phyloP scores from a whole-genome alignment of 345 rosid genomes.

The Eucalyptus erythrocorys region DNA sequence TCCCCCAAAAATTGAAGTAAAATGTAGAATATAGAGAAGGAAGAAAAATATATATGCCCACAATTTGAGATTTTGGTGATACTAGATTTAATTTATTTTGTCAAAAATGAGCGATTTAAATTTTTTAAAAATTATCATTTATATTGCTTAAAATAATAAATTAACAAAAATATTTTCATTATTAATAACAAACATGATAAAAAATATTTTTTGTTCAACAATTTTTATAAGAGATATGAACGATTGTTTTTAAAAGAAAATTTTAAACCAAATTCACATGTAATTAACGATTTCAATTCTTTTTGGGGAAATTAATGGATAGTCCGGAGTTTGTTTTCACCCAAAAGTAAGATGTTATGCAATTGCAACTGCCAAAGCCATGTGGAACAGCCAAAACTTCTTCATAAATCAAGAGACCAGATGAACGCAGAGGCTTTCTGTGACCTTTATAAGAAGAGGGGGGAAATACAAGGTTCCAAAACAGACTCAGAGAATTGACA shows the following conservation, averaged over 20 bases:
- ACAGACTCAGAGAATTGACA: background rate
- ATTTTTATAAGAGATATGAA: accelerated
- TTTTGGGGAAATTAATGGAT: background rate
- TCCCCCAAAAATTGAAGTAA: background rate
- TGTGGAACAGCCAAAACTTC: background rate
- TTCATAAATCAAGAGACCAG: background rate
- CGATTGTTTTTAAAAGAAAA: accelerated
- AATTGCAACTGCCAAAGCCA: background rate
- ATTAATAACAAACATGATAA: too few species aligned
- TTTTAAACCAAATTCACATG: background rate
- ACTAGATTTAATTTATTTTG: background rate
- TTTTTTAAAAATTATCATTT: too few species aligned
- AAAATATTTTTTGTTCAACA: too few species aligned
- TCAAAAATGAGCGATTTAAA: accelerated
- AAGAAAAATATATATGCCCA: background rate
- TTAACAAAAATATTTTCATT: too few species aligned
- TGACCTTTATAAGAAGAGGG: background rate
- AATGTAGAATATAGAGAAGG: background rate
- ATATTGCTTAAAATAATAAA: too few species aligned
- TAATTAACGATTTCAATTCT: background rate
- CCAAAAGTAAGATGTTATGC: background rate
- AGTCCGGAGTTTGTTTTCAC: background rate
- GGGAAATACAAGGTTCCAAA: background rate
- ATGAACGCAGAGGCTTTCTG: background rate
- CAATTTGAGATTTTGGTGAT: background rate